Evolutionary conservation across 164 flowering plant genomes (phyloP).

Genomic region (Brasenia schreberi): DNA sequence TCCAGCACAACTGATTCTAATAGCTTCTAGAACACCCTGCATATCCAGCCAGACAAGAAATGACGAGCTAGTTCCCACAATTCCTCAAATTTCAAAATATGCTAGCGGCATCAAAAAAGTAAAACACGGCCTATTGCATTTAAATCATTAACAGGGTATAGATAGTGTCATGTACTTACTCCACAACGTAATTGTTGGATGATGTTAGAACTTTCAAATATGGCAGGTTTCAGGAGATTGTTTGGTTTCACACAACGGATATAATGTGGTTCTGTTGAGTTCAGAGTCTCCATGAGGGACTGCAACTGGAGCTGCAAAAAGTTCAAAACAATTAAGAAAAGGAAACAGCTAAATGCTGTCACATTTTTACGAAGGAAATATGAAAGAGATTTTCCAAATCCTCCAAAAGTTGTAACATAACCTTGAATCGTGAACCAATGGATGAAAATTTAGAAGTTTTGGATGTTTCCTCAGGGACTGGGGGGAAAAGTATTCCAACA

Average conservation of each 20-base stretch:
- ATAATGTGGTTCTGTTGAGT: conserved; percentile 78
- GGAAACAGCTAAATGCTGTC: neutral
- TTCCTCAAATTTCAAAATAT: neutral
- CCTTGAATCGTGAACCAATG: conserved; percentile 88
- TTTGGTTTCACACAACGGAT: conserved; percentile 95
- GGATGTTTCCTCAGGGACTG: conserved; percentile 40
- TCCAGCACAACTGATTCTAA: conserved; percentile 83
- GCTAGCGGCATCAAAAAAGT: neutral
- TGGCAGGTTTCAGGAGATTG: conserved; percentile 45
- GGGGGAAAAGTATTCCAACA: conserved; percentile 69
- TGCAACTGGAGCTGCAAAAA: conserved; percentile 74
- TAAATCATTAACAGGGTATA: neutral
- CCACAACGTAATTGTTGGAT: conserved; percentile 84
- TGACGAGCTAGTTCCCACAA: neutral
- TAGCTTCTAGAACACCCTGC: conserved; percentile 92
- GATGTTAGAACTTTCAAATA: conserved; percentile 61
- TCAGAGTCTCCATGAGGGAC: conserved; percentile 71
- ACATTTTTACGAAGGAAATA: neutral
- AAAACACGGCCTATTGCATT: neutral
- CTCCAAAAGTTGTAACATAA: conserved; percentile 8
- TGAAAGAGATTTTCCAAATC: neutral
- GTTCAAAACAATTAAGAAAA: neutral
- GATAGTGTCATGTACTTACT: conserved; percentile 31
- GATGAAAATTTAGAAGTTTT: conserved; percentile 81
- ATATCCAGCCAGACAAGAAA: conserved; percentile 2